Evolutionary conservation across 2,329 filamentous ascomycete species (phyloP), one percentile per base, ranked within the genome.

Genomic region (Elsinoe australis): DNA sequence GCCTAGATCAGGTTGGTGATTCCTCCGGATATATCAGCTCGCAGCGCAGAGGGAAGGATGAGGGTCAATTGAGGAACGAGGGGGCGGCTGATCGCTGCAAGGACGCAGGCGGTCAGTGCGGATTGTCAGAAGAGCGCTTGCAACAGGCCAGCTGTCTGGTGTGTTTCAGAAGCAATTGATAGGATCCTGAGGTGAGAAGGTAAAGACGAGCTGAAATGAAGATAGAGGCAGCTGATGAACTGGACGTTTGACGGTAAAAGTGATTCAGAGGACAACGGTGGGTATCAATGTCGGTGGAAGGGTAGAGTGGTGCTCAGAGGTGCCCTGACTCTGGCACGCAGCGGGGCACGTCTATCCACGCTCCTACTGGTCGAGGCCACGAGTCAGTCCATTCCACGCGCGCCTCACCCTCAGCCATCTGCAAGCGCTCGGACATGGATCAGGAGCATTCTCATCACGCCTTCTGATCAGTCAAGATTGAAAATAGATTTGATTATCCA

Each of bases 321-420:
- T 44, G 39, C 24, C 21, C 22, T 24, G 32, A 35, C 22, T 26
- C 28, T 29, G 39, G 10, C 39, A 21, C 28, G 39, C n/a, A n/a
- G 39, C 39, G 39, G 39, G 39, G 39, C 28, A 21, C 15, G n/a
- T 44, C n/a, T 24, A 31, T 19, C 21, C 28, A 44, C 26, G 7
- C n/a, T 44, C 39, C 31, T 15, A 44, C 39, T 44, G 39, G 39
- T 32, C 39, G 21, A 15, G n/a, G 26, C 21, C 26, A 44, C 26
- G 39, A 44, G 24, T 44, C 39, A 31, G n/a, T 44, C n/a, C 39
- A 44, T 44, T 44, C 39, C 28, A 44, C 39, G 39, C 39, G 39
- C 39, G 24, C n/a, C 26, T 12, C 26, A 29, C 26, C 21, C 21
- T 32, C 39, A 44, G 39, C 39, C 39, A 44, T 44, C 24, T 44